Base-by-base conservation (phyloP, 768 basidiomycete genomes). In the Naganishia kalamii region DNA sequence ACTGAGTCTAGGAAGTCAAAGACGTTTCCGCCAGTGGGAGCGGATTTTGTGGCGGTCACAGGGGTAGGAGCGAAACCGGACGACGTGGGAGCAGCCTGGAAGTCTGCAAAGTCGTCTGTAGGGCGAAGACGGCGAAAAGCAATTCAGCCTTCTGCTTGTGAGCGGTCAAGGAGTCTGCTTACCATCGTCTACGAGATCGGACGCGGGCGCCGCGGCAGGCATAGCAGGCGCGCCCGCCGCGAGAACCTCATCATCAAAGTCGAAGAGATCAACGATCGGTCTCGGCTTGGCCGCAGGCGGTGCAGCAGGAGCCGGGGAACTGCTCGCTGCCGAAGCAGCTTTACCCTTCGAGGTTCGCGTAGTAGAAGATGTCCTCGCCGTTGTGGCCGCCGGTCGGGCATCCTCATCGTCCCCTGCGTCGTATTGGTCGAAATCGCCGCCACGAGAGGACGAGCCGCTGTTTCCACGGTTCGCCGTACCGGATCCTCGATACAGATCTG, bases 361-460 rank as follows among this genome's bases (percentile, higher is more conserved):
- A 37, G 60, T 37, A 35, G 51, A 48, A 43, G 51, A 21, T 5
- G 65, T 35, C n/a, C 52, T 50, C 29, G 61, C 43, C 12, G 46
- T 32, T 29, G 47, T 29, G 12, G 62, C n/a, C 29, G 41, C n/a
- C 27, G 25, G 46, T 48, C 65, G 37, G 15, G 54, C 13, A 71
- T 67, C 33, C 48, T 97, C 93, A 65, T 91, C 91, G 41, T 83
- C 82, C 1, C 94, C 94, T 13, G 94, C 96, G 69, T 94, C 89
- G 77, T 99, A 99, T 76, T 97, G 93, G 72, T 98, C 93, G 69
- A 85, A 97, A 27, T 84, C 63, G 43, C 43, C 43, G 43, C n/a
- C 62, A 8, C 41, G 21, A n/a, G 33, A 46, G 40, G 52, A 52
- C 11, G 50, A 67, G 30, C 67, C 47, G 40, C 65, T 37, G 15